These are phyloP conservation scores for Amanita inopinata DNA, from an alignment of 768 basidiomycete genomes.

Conservation along the genomic window DNA sequence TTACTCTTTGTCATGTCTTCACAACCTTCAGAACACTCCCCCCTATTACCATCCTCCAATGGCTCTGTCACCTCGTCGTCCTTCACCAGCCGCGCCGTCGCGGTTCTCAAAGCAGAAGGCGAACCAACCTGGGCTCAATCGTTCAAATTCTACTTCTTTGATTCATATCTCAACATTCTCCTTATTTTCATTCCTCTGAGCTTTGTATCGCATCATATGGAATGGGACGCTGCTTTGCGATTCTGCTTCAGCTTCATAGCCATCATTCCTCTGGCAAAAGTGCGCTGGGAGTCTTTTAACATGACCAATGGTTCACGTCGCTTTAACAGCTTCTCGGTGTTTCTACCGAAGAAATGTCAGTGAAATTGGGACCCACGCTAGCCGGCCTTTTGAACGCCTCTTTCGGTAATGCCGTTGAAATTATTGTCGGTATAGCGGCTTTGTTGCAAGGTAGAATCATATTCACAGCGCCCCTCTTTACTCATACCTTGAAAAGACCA, in stretches of 20 bases:
- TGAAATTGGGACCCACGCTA: constrained; percentile 73
- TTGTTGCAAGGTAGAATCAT: constrained; percentile 51
- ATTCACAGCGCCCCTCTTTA: neutral
- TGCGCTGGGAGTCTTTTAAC: constrained; percentile 20
- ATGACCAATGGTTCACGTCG: neutral
- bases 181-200: constrained; percentile 76
- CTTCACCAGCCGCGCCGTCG: constrained; percentile 24
- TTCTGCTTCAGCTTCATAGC: constrained; percentile 73
- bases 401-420: constrained; percentile 79
- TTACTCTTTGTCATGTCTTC: constrained; percentile 21
- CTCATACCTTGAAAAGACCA: constrained; percentile 37
- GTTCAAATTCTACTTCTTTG: constrained; percentile 49
- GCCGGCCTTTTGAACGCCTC: constrained; percentile 83
- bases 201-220: constrained; percentile 46
- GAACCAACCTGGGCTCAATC: constrained; percentile 55
- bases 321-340: constrained; percentile 57
- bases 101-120: constrained; percentile 44
- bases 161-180: constrained; percentile 65
- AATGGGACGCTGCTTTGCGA: constrained; percentile 71
- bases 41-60: constrained; percentile 39
- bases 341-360: constrained; percentile 73
- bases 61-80: constrained; percentile 13
- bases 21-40: constrained; percentile 31
- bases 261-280: constrained; percentile 83
- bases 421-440: constrained; percentile 84